Evolutionary conservation across 805 yeast species (phyloP).

Genomic region (Saccharomycopsis sp.): DNA sequence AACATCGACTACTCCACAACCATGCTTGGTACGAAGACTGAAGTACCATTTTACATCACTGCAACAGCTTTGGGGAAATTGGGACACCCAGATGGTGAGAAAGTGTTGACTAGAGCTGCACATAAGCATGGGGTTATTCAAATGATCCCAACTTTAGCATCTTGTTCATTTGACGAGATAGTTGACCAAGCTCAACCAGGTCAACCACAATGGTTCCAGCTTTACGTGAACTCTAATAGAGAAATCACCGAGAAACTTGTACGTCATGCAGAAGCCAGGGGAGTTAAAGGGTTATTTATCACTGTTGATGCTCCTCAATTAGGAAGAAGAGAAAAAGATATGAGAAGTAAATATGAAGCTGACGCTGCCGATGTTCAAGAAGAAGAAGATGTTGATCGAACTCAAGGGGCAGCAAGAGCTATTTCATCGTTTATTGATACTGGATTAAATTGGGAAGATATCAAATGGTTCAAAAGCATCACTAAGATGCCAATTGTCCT

Average conservation of each 20-base stretch:
- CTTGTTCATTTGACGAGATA: constrained; percentile 83
- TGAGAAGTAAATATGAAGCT: constrained; percentile 53
- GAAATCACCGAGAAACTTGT: constrained; percentile 53
- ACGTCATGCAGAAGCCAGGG: constrained; percentile 64
- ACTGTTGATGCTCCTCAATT: constrained; percentile 92
- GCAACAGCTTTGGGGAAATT: constrained; percentile 91
- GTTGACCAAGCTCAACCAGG: constrained; percentile 56
- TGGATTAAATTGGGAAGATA: constrained; percentile 56
- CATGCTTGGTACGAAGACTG: constrained; percentile 63
- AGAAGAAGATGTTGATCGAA: constrained; percentile 46
- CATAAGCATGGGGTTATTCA: constrained; percentile 65
- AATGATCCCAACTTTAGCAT: constrained; percentile 90
- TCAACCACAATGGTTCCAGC: constrained; percentile 81
- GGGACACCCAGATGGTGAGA: constrained; percentile 93
- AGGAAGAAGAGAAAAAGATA: constrained; percentile 86
- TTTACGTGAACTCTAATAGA: constrained; percentile 76
- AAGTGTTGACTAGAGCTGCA: constrained; percentile 77
- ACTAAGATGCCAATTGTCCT: constrained; percentile 63
- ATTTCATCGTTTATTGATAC: constrained; percentile 81
- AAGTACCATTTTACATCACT: constrained; percentile 79
- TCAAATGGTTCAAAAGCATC: constrained; percentile 44
- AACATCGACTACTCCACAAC: constrained; percentile 34
- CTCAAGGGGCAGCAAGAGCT: constrained; percentile 82
- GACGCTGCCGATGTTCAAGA: constrained; percentile 41
- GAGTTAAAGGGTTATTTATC: constrained; percentile 75